Base-by-base conservation (phyloP, 805 yeast genomes). In the Barnettozyma siamensis region DNA sequence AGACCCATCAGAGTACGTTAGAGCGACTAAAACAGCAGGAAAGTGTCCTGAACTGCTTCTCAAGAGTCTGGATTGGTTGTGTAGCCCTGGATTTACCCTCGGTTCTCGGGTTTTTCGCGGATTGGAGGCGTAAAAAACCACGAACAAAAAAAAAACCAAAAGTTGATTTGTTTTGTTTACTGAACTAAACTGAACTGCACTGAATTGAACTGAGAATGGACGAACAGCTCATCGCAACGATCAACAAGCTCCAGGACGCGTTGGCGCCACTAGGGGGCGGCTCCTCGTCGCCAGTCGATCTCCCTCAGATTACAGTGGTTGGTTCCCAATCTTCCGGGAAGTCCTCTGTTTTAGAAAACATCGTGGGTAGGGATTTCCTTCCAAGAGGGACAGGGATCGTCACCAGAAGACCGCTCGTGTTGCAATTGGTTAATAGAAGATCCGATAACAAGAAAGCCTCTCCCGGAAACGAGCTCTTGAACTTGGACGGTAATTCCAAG, bases 371-470 rank as follows among this genome's bases (percentile, higher is more conserved):
- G 57, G 96, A 87, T 65, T 87, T 87, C 64, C 68, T 88, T 48
- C 96, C 96, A 42, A 73, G 96, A 66, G 96, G 95, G 51, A 83
- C 95, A 5, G 96, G 96, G 53, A 87, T 87, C 49, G 96, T 87
- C 48, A 87, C 96, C 19, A 75, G 96, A 69, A 74, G 96, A 57
- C 96, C 96, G 2, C 68, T 87, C 59, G 81, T 86, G 31, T 69
- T 87, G 48, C 95, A 88, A 65, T 72, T 87, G 60, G 81, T 83
- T 58, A 87, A 84, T 65, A 73, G 75, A 53, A 70, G 88, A 53
- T 64, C 80, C 2, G 51, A 62, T n/a, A 43, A 46, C 43, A 34
- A 43, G 37, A 24, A 44, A 43, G 27, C 55, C 36, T 33, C 58
- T 33, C 52, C 50, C 30, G 40, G 44, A 20, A 48, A 55, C 20